A percentile compares a stretch with the other conserved stretches of the same genome.
These are phyloP conservation scores for Linum tenue DNA, from an alignment of 345 rosid species.

Conservation along the genomic window DNA sequence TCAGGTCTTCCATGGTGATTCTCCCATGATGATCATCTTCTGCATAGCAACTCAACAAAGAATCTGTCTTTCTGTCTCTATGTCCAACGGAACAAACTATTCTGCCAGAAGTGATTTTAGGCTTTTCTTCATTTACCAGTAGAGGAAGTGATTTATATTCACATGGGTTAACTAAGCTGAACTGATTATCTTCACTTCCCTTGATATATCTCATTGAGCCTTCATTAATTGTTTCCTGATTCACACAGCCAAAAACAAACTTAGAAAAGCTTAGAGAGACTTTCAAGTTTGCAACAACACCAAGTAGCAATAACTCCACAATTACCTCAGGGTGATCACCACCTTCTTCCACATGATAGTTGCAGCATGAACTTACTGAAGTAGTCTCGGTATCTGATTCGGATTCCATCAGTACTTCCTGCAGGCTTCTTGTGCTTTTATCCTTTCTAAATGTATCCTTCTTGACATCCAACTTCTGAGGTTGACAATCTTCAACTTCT, in stretches of 20 bases:
- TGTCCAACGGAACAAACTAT: slow-evolving; percentile 29
- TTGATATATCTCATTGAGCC: slow-evolving; percentile 8
- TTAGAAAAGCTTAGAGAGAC: too few species aligned
- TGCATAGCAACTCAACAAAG: slow-evolving; percentile 12
- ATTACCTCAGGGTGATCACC: slow-evolving; percentile 29
- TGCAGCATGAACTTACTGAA: slow-evolving; percentile 18
- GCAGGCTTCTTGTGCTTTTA: slow-evolving; percentile 34
- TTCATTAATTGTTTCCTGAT: slow-evolving; percentile 31
- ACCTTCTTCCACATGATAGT: slow-evolving; percentile 21
- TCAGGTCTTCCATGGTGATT: slow-evolving; percentile 14
- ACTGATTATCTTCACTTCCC: slow-evolving; percentile 11
- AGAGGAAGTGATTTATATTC: background rate
- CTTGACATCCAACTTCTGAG: slow-evolving; percentile 14
- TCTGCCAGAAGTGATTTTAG: slow-evolving; percentile 21
- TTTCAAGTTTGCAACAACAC: too few species aligned
- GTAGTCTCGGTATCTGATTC: slow-evolving; percentile 34
- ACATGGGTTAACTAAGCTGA: slow-evolving; percentile 23
- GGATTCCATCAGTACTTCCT: slow-evolving; percentile 52
- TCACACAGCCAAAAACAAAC: background rate
- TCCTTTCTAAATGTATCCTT: slow-evolving; percentile 18
- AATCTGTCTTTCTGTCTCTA: slow-evolving; percentile 21
- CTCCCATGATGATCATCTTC: slow-evolving; percentile 21
- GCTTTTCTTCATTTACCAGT: slow-evolving; percentile 17
- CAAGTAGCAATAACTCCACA: background rate
- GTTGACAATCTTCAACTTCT: slow-evolving; percentile 15